Conservation (phyloP, 768 basidiomycete species). For the Ramaria sp. region DNA sequence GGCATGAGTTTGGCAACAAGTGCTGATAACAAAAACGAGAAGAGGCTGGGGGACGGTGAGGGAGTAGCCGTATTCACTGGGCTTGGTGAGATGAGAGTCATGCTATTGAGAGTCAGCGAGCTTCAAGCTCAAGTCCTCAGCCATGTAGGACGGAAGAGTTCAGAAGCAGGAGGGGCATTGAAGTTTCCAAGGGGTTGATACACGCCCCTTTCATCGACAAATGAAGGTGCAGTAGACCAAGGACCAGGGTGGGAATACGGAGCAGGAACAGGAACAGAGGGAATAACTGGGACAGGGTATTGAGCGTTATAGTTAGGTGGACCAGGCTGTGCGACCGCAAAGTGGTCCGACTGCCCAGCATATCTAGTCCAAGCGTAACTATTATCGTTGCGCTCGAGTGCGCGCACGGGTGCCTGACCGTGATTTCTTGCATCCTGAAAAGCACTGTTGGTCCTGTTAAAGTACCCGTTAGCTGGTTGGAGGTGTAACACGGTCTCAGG, state of each 20-base stretch:
- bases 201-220: not conserved
- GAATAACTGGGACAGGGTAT: not conserved
- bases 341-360: not conserved
- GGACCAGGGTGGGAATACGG: not conserved
- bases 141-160: conserved; percentile 9
- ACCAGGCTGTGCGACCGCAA: not conserved
- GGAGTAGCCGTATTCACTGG: not conserved
- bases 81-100: not conserved
- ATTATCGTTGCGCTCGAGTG: not conserved
- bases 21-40: not conserved
- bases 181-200: not conserved
- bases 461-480: not conserved
- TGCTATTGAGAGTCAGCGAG: not conserved
- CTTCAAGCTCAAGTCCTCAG: conserved; percentile 7
- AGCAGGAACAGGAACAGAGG: not conserved
- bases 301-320: not conserved
- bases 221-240: not conserved
- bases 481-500: not conserved
- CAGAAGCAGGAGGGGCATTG: conserved; percentile 1
- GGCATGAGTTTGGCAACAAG: not conserved
- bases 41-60: not conserved
- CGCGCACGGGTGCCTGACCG: not conserved
- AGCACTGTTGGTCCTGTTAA: not conserved
- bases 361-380: not conserved
- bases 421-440: not conserved